These are phyloP conservation scores for Phytopythium aichiense DNA, from an alignment of 352 stramenopile genomes.

Conservation along the genomic window DNA sequence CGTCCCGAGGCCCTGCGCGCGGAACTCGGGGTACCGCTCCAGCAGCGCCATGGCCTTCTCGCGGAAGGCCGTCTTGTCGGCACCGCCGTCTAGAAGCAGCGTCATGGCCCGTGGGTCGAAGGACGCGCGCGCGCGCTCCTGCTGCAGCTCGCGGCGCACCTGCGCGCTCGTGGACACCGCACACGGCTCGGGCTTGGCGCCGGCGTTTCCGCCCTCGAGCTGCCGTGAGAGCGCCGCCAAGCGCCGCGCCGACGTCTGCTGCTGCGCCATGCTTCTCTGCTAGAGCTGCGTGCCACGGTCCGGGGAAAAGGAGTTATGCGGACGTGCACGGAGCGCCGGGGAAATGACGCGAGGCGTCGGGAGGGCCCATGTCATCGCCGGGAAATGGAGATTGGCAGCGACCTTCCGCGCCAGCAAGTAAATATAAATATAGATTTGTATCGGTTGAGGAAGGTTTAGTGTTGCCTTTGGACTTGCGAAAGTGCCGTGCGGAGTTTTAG, in stretches of 20 bases:
- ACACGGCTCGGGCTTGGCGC: conserved; percentile 7
- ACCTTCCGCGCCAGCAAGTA: background rate
- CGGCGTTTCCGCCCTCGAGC: conserved; percentile 15
- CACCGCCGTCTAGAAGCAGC: conserved; percentile 55
- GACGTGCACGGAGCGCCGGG: background rate
- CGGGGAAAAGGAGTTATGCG: background rate
- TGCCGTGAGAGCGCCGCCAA: conserved; percentile 51
- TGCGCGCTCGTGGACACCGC: conserved; percentile 39
- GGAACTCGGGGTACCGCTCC: conserved; percentile 40
- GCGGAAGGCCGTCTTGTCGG: conserved; percentile 33
- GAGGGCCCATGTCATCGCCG: background rate
- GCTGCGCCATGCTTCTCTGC: conserved; percentile 21
- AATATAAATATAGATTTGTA: background rate
- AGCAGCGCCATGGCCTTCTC: conserved; percentile 51
- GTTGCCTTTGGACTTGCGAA: background rate
- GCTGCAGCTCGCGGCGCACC: conserved; percentile 40
- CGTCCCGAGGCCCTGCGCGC: conserved; percentile 18
- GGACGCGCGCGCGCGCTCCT: conserved; percentile 40
- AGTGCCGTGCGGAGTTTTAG: background rate
- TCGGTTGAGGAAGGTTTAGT: background rate
- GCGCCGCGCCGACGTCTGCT: conserved; percentile 22
- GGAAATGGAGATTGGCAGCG: background rate
- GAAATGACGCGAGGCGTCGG: background rate
- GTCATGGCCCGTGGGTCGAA: conserved; percentile 57
- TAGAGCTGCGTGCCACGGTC: background rate